Evolutionary conservation across 2,329 filamentous ascomycete genomes (phyloP), one percentile per base, ranked within the genome.

Genomic region (Raffaelea albimanens): DNA sequence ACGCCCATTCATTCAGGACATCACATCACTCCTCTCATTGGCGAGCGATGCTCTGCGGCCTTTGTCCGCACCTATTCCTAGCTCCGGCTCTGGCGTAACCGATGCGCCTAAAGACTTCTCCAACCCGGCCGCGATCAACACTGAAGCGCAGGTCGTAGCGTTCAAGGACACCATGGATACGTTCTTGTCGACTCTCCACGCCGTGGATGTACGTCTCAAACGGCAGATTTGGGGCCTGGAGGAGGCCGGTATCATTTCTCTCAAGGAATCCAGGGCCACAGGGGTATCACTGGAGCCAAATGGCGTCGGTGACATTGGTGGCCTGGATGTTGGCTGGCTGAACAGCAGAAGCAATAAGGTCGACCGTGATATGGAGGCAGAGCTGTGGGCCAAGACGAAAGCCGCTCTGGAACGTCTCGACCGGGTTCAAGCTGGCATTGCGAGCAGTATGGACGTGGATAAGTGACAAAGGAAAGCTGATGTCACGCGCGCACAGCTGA

Each of bases 341-440:
- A 97, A 96, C 61, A 90, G 87, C 58, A 77, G 87, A 49, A 87
- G 86, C 52, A 84, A 86, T 53, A 83, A 83, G 53, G 85, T 94
- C 20, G 87, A 87, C 48, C 78, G 82, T 57, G 84, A 87, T 53
- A 93, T 91, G 73, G 88, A 94, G 60, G 78, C 78, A 2, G 87
- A 96, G 66, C 67, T 95, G 40, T 84, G 91, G 80, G 73, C 70
- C 31, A 74, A 76, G 54, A 75, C 78, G 38, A 76, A 71, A 56
- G 65, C 64, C 41, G 72, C 84, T 52, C 60, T 85, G 38, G 71
- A 70, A 52, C 59, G 59, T 21, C 46, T 70, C 20, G 59, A 47
- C n/a, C 41, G n/a, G 19, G 39, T 38, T 33, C 45, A 36, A 16
- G 16, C 13, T 39, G 21, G n/a, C 18, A 19, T 7, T 11, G 11